Conservation (phyloP, 257 asterid genomes). For the Fraxinus cuspidata region DNA sequence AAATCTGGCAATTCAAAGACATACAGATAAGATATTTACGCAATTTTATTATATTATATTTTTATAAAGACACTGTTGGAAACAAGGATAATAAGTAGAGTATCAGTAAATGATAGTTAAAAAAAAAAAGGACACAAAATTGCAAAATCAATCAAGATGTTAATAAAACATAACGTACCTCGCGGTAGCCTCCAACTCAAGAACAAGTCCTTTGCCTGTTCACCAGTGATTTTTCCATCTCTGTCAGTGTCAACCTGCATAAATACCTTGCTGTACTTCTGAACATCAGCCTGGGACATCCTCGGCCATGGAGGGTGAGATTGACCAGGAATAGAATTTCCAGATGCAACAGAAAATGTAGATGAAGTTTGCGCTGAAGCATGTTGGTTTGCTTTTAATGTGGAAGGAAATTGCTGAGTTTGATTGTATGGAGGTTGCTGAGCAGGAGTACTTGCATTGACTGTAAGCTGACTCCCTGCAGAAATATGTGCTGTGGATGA, state of each 20-base stretch:
- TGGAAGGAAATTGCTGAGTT: conserved; percentile 49
- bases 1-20: neutral
- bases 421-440: conserved; percentile 45
- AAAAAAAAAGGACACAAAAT: neutral
- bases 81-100: neutral
- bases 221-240: conserved; percentile 94
- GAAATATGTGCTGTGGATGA: conserved; percentile 44
- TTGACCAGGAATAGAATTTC: conserved; percentile 40
- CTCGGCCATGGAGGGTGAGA: conserved; percentile 85
- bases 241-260: conserved; percentile 86
- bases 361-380: conserved; percentile 46
- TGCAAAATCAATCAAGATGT: neutral
- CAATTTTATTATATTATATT: too few relatives aligned
- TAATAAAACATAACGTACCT: conserved; percentile 47
- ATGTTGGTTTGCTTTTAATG: conserved; percentile 55
- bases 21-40: neutral
- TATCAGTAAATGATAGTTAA: neutral
- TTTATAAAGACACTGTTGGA: neutral
- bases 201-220: conserved; percentile 91
- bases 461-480: conserved; percentile 45
- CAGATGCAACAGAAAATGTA: conserved; percentile 50
- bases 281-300: conserved; percentile 79
- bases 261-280: conserved; percentile 86
- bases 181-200: conserved; percentile 94
- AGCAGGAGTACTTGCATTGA: conserved; percentile 42